Evolutionary conservation across 805 yeast species (phyloP), one percentile per base, ranked within the genome.

Genomic region (Vanderwaltozyma yarrowii): DNA sequence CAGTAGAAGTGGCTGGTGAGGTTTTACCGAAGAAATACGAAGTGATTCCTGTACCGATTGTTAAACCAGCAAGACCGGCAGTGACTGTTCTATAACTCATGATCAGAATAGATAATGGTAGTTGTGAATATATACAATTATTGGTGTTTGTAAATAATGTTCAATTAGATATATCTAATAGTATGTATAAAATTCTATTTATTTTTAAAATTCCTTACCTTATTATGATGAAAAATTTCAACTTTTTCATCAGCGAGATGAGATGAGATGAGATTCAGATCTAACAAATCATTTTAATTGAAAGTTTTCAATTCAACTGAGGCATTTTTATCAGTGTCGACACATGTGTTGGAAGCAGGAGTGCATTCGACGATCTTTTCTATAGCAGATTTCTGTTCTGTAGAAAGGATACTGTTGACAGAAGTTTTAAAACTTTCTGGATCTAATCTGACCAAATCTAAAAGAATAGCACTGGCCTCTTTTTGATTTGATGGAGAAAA

Each of bases 351-450:
- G 3, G 6, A 5, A 5, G 7, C 13, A 6, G 32, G 28, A n/a
- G 36, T 23, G 17, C 33, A 21, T 20, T 38, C 41, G 13, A 38
- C 33, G 17, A 47, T 39, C 14, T 65, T 34, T 35, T 51, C 50
- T n/a, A 43, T 37, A 13, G 20, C 30, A 5, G 31, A 23, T 26
- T 39, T 55, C 46, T 76, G 78, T 0, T 57, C 59, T 0, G 46
- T 56, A 24, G 60, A 61, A 14, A 78, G 53, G 0, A 49, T 48
- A 1, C 50, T 54, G 20, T 54, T 63, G 12, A 78, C 64, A 3
- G 69, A 71, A 0, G 34, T 30, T 44, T 78, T 79, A 61, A 80
- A 79, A 8, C 61, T 51, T 2, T 51, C 59, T 0, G 77, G 64
- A 40, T 67, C 62, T 35, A 66, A 51, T 13, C 61, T 58, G 13